phyloP scores from a whole-genome alignment of 768 basidiomycete species.

The Harrya chromipes region DNA sequence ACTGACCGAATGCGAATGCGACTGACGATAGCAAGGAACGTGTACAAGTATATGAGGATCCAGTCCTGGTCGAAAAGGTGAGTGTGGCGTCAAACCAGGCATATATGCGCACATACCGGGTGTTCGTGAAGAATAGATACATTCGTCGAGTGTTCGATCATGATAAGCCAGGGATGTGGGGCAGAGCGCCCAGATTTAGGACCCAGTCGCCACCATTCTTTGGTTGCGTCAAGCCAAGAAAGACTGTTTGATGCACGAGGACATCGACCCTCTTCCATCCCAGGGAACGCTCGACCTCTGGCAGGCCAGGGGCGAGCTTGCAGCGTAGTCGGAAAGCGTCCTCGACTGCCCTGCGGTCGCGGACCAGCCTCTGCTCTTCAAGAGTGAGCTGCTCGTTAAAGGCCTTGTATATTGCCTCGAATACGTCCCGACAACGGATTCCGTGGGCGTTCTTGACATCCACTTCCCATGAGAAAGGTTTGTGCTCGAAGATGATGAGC shows the following conservation, averaged over 20 bases:
- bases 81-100: not conserved
- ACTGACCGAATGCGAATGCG: slow-evolving; percentile 10
- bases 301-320: slow-evolving; percentile 38
- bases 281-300: slow-evolving; percentile 39
- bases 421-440: slow-evolving; percentile 56
- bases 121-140: slow-evolving; percentile 11
- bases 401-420: slow-evolving; percentile 52
- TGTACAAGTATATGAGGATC: slow-evolving; percentile 14
- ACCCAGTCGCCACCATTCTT: slow-evolving; percentile 36
- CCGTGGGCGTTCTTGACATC: slow-evolving; percentile 41
- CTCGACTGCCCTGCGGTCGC: slow-evolving; percentile 32
- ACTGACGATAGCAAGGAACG: slow-evolving; percentile 17
- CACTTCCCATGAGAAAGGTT: slow-evolving; percentile 39
- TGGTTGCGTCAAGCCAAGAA: slow-evolving; percentile 46
- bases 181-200: slow-evolving; percentile 27
- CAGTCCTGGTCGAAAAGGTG: slow-evolving; percentile 19
- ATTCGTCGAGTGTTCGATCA: slow-evolving; percentile 5
- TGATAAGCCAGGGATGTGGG: slow-evolving; percentile 6
- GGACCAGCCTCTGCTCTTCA: slow-evolving; percentile 40
- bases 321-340: slow-evolving; percentile 47
- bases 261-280: slow-evolving; percentile 59
- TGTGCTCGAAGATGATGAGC: slow-evolving; percentile 41
- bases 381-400: slow-evolving; percentile 44
- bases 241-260: slow-evolving; percentile 49
- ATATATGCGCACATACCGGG: slow-evolving; percentile 14